Evolutionary conservation across 768 basidiomycete species (phyloP).

Genomic region (Cubamyces sp.): DNA sequence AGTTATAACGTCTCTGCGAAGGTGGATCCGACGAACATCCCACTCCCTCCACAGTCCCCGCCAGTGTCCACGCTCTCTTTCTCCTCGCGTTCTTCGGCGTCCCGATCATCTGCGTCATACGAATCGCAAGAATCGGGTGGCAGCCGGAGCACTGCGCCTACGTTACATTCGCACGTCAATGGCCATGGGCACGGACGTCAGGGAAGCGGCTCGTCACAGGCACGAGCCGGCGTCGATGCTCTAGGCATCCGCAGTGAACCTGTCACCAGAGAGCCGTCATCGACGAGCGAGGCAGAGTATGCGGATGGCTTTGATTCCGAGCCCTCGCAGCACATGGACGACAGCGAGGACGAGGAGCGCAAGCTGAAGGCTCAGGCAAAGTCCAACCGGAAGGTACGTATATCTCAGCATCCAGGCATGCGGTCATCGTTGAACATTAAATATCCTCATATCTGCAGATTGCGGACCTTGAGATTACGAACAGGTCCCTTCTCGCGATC

Average conservation of each 20-base stretch:
- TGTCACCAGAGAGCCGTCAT: slow-evolving; percentile 12
- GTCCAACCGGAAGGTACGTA: slow-evolving; percentile 80
- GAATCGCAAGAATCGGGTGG: slow-evolving; percentile 42
- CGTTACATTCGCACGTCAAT: slow-evolving; percentile 48
- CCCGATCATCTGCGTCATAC: slow-evolving; percentile 52
- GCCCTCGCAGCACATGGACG: slow-evolving; percentile 1
- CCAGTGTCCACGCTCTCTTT: slow-evolving; percentile 72
- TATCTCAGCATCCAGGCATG: background rate
- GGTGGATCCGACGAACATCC: slow-evolving; percentile 59
- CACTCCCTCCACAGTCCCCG: slow-evolving; percentile 72
- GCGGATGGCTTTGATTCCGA: slow-evolving; percentile 24
- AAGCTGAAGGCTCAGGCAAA: slow-evolving; percentile 75
- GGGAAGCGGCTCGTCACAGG: slow-evolving; percentile 37
- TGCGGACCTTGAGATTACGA: slow-evolving; percentile 90
- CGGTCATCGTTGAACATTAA: background rate
- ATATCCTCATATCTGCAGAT: slow-evolving; percentile 54
- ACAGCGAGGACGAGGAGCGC: slow-evolving; percentile 43
- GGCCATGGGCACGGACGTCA: slow-evolving; percentile 18
- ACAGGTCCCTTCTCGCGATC: slow-evolving; percentile 82
- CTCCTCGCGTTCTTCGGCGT: slow-evolving; percentile 76
- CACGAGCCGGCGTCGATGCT: slow-evolving; percentile 28
- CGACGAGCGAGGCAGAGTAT: slow-evolving; percentile 19
- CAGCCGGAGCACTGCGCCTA: slow-evolving; percentile 43
- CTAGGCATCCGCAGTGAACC: slow-evolving; percentile 21
- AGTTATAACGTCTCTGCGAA: slow-evolving; percentile 35